A percentile compares a stretch with the other conserved stretches of the same genome.
Conservation (phyloP, 2,329 filamentous ascomycete genomes). For the Alternaria arbusti region DNA sequence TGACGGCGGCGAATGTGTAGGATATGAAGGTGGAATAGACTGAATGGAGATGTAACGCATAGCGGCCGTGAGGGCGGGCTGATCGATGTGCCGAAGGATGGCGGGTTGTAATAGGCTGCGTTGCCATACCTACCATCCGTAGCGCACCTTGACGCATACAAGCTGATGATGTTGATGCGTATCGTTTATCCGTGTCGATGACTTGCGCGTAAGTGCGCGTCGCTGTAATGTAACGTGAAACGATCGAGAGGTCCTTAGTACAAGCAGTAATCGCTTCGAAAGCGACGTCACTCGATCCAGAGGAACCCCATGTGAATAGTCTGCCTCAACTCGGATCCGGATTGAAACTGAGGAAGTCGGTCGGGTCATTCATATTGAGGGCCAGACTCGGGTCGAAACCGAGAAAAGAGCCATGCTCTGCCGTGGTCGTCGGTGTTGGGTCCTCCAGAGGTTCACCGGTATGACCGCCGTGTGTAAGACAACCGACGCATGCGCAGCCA, state of each 20-base stretch:
- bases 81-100: background rate
- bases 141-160: background rate
- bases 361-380: constrained; percentile 11
- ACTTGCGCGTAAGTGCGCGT: background rate
- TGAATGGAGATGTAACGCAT: background rate
- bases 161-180: background rate
- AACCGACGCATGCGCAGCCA: constrained; percentile 60
- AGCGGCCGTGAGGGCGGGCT: background rate
- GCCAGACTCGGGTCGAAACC: constrained; percentile 17
- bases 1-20: background rate
- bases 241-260: background rate
- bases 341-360: constrained; percentile 16
- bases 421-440: constrained; percentile 9
- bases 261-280: background rate
- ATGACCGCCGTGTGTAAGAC: constrained; percentile 59
- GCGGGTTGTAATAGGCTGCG: background rate
- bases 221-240: background rate
- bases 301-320: too few relatives aligned
- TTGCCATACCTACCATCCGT: background rate
- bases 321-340: constrained; percentile 1
- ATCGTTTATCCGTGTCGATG: background rate
- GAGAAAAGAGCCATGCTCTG: constrained; percentile 23
- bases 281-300: background rate
- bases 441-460: constrained; percentile 50
- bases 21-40: background rate